Conservation (phyloP, 78 protist genomes). For the Cavenderia fasciculata region DNA sequence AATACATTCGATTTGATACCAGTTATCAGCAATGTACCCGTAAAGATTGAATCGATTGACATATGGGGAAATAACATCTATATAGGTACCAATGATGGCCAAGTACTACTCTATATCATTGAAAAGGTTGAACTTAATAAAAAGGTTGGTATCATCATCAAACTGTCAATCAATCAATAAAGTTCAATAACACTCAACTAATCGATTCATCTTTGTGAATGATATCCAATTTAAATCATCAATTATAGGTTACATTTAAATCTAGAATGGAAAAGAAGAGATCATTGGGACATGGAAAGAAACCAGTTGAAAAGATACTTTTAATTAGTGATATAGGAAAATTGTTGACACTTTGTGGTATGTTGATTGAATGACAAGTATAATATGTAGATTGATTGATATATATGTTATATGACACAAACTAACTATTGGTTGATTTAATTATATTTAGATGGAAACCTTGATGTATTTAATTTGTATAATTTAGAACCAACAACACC, state of each 20-base stretch:
- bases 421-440: background rate
- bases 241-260: constrained; percentile 21
- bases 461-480: constrained; percentile 65
- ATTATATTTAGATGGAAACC: constrained; percentile 66
- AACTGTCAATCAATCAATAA: too few relatives aligned
- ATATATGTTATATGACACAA: background rate
- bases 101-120: constrained; percentile 45
- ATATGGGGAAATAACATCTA: constrained; percentile 71
- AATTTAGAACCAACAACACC: constrained; percentile 59
- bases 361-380: background rate
- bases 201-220: too few relatives aligned
- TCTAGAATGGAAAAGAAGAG: constrained; percentile 61
- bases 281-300: constrained; percentile 57
- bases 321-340: constrained; percentile 71
- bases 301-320: constrained; percentile 48
- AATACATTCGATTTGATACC: constrained; percentile 66
- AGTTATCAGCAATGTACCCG: constrained; percentile 45
- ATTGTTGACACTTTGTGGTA: constrained; percentile 67
- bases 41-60: constrained; percentile 63
- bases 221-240: too few relatives aligned
- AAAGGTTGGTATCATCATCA: too few relatives aligned
- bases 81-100: constrained; percentile 74
- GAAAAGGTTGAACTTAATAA: constrained; percentile 58
- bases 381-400: background rate
- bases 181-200: too few relatives aligned